A percentile compares a stretch with the other conserved stretches of the same genome.
phyloP scores from a whole-genome alignment of 306 rosid genomes.

The Coriaria nepalensis region DNA sequence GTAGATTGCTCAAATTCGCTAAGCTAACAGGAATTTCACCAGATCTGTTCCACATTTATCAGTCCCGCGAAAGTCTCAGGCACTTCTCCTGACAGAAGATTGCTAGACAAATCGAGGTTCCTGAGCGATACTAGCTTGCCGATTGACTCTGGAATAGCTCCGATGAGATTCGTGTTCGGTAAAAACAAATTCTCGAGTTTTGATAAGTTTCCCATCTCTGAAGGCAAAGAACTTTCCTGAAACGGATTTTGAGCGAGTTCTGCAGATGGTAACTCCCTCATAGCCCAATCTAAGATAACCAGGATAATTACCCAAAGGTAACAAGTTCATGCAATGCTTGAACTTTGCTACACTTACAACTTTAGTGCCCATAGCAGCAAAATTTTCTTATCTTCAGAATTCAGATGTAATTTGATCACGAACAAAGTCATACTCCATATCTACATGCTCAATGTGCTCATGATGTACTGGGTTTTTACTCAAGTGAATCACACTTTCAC shows the following conservation, averaged over 20 bases:
- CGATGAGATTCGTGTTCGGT: conserved; percentile 21
- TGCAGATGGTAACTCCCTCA: conserved; percentile 28
- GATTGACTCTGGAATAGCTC: conserved; percentile 49
- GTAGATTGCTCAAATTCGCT: conserved; percentile 36
- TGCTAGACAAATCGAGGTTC: conserved; percentile 46
- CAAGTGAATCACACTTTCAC: no score
- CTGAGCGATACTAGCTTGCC: conserved; percentile 39
- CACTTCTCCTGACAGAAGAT: conserved; percentile 44
- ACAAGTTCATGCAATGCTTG: no score
- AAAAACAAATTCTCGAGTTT: conserved; percentile 34
- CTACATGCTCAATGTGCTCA: no score
- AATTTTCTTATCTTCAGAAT: no score
- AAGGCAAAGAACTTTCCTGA: conserved; percentile 35
- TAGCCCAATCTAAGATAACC: no score
- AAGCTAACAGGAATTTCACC: conserved; percentile 59
- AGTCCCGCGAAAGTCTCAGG: conserved; percentile 42
- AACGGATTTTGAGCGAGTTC: conserved; percentile 29
- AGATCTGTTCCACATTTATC: conserved; percentile 24
- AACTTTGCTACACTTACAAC: no score
- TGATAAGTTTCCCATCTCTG: conserved; percentile 49
- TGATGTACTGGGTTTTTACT: no score
- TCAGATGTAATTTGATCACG: no score
- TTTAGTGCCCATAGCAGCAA: no score
- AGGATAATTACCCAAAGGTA: no score
- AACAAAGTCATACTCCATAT: no score